A percentile compares a stretch with the other conserved stretches of the same genome.
phyloP scores from a whole-genome alignment of 768 basidiomycete species.

The Pluteus cervinus region DNA sequence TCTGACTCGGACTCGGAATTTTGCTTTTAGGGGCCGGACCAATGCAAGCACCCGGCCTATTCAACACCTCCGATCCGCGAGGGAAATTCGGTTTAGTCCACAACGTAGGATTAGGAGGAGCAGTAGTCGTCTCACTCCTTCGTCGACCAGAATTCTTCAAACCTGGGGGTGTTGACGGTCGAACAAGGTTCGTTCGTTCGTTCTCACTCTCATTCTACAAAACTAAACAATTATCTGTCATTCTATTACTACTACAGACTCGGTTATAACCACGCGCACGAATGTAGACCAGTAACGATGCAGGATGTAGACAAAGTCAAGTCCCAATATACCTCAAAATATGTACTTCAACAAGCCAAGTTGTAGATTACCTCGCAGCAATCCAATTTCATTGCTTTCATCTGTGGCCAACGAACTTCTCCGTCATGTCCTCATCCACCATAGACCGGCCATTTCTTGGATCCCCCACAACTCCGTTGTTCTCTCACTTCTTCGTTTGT shows the following conservation, averaged over 20 bases:
- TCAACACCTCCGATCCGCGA: slow-evolving; percentile 52
- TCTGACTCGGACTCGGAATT: background rate
- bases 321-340: slow-evolving; percentile 53
- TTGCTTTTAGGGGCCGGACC: slow-evolving; percentile 63
- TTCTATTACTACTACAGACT: slow-evolving; percentile 33
- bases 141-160: slow-evolving; percentile 75
- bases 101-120: slow-evolving; percentile 79
- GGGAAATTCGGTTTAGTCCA: slow-evolving; percentile 81
- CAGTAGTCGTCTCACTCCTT: slow-evolving; percentile 70
- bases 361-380: slow-evolving; percentile 22
- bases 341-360: slow-evolving; percentile 42
- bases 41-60: slow-evolving; percentile 74
- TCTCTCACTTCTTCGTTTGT: no score
- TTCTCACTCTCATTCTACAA: background rate
- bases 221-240: slow-evolving; percentile 2
- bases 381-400: no score
- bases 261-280: slow-evolving; percentile 76
- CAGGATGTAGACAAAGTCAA: slow-evolving; percentile 73
- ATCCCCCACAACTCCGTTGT: no score
- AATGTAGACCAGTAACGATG: slow-evolving; percentile 55
- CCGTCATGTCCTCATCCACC: no score
- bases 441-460: no score
- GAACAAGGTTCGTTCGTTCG: slow-evolving; percentile 35
- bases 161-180: slow-evolving; percentile 60
- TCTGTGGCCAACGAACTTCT: no score